Conservation (phyloP, 2,329 filamentous ascomycete species). For the Ophiosphaerella herpotricha region DNA sequence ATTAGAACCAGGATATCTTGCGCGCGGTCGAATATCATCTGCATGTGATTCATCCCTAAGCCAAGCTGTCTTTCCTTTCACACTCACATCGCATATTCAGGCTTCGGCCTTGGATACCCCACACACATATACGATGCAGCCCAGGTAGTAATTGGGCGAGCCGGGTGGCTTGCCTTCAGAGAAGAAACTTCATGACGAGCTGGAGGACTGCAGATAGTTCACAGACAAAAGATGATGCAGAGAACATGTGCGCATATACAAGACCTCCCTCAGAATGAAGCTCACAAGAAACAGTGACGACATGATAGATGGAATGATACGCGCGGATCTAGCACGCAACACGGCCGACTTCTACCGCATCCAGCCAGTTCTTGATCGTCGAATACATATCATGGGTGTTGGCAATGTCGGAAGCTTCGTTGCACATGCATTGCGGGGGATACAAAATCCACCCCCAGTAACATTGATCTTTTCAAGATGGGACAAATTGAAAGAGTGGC, state of each 20-base stretch:
- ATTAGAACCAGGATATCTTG: not conserved
- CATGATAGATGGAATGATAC: not conserved
- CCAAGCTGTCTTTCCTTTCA: slow-evolving; percentile 52
- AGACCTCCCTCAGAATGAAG: not conserved
- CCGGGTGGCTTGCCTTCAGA: slow-evolving; percentile 49
- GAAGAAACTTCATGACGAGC: slow-evolving; percentile 22
- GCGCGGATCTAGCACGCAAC: slow-evolving; percentile 3
- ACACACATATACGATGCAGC: slow-evolving; percentile 45
- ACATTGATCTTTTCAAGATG: slow-evolving; percentile 76
- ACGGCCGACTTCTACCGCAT: slow-evolving; percentile 41
- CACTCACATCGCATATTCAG: slow-evolving; percentile 46
- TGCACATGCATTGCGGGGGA: slow-evolving; percentile 70
- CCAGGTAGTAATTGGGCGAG: slow-evolving; percentile 48
- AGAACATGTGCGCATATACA: slow-evolving; percentile 10
- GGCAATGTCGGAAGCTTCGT: slow-evolving; percentile 83
- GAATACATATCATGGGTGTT: slow-evolving; percentile 71
- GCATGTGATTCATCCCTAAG: slow-evolving; percentile 19
- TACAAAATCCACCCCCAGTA: slow-evolving; percentile 69
- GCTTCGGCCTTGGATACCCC: slow-evolving; percentile 53
- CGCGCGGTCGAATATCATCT: slow-evolving; percentile 1
- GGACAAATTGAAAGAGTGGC: slow-evolving; percentile 53
- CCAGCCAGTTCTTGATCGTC: slow-evolving; percentile 31
- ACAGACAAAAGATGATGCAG: slow-evolving; percentile 17
- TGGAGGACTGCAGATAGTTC: slow-evolving; percentile 28
- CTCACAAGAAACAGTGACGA: slow-evolving; percentile 20